Evolutionary conservation across 139 green algal genomes (phyloP), one percentile per base, ranked within the genome.

Genomic region (Chlorella sp.): DNA sequence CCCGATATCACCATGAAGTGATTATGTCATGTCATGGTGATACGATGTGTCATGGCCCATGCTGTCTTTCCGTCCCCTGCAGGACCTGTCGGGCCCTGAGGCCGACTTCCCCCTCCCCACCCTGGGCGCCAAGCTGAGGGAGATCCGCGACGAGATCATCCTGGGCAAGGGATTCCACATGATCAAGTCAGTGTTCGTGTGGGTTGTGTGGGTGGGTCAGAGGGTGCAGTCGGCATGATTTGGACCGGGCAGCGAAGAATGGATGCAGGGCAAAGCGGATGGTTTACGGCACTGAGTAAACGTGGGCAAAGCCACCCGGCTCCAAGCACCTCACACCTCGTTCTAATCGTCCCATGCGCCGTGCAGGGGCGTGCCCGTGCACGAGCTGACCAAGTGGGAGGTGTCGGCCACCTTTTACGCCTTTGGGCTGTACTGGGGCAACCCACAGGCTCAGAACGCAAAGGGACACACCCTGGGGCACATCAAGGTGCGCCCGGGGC

Each of bases 161-260:
- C 34, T 30, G 26, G 81, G 80, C 17, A 72, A 77, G n/a, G 81
- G 81, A 2, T 86, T 86, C 67, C 75, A 75, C 23, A 74, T 85
- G 27, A 73, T 85, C 49, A 50, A 72, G 65, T 71, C 32, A 5
- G 62, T 69, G 23, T 14, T 24, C 14, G 24, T 29, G 59, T 22
- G 5, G 26, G 59, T 22, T 14, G 59, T 29, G 26, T 31, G 59
- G 59, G 14, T 32, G 59, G 59, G 59, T 29, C 59, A 65, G 26
- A 29, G 10, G 59, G 59, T 29, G n/a, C n/a, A n/a, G n/a, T n/a
- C n/a, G n/a, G n/a, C n/a, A n/a, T n/a, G n/a, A n/a, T n/a, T n/a
- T n/a, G n/a, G n/a, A n/a, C n/a, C n/a, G n/a, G n/a, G n/a, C n/a
- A n/a, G n/a, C n/a, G n/a, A n/a, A n/a, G n/a, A n/a, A n/a, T n/a